A percentile compares a stretch with the other conserved stretches of the same genome.
phyloP scores from a whole-genome alignment of 2,329 filamentous ascomycete genomes.

The Cladophialophora immunda region DNA sequence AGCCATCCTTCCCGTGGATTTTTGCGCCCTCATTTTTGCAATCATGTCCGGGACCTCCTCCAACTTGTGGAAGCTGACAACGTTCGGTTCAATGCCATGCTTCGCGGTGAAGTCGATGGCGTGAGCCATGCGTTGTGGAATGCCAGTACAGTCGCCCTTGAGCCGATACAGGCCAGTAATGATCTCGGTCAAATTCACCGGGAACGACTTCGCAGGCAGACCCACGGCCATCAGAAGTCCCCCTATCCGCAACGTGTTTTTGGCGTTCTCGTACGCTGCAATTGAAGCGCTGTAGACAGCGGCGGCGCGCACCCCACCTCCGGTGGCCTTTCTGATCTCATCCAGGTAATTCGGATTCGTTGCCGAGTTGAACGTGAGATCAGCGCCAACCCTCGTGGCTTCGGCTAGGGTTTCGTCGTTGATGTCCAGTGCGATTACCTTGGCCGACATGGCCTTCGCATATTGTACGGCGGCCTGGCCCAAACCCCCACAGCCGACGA shows the following conservation, averaged over 20 bases:
- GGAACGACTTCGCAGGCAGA: not conserved
- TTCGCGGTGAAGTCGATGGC: slow-evolving; percentile 12
- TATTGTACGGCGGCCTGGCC: slow-evolving; percentile 43
- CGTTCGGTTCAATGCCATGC: slow-evolving; percentile 13
- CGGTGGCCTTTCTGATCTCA: slow-evolving; percentile 7
- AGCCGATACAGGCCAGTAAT: not conserved
- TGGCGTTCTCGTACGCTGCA: slow-evolving; percentile 23
- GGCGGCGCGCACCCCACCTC: slow-evolving; percentile 16
- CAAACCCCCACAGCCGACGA: slow-evolving; percentile 40
- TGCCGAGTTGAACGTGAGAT: not conserved
- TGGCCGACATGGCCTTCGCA: slow-evolving; percentile 37
- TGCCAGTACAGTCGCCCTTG: not conserved
- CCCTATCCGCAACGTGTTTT: slow-evolving; percentile 18
- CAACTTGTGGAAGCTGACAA: slow-evolving; percentile 15
- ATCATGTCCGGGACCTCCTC: slow-evolving; percentile 26
- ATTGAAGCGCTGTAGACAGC: slow-evolving; percentile 22
- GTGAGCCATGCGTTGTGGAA: not conserved
- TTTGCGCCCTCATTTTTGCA: slow-evolving; percentile 19
- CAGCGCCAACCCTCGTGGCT: slow-evolving; percentile 46
- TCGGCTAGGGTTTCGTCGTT: slow-evolving; percentile 52
- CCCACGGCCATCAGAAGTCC: slow-evolving; percentile 18
- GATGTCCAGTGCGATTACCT: slow-evolving; percentile 21
- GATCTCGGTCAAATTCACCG: not conserved
- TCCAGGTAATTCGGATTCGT: slow-evolving; percentile 9
- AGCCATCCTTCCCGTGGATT: slow-evolving; percentile 10